Percentiles rank a stretch among this genome's conserved stretches.
phyloP scores from a whole-genome alignment of 139 green algal genomes.

The Bryopsis sp. region DNA sequence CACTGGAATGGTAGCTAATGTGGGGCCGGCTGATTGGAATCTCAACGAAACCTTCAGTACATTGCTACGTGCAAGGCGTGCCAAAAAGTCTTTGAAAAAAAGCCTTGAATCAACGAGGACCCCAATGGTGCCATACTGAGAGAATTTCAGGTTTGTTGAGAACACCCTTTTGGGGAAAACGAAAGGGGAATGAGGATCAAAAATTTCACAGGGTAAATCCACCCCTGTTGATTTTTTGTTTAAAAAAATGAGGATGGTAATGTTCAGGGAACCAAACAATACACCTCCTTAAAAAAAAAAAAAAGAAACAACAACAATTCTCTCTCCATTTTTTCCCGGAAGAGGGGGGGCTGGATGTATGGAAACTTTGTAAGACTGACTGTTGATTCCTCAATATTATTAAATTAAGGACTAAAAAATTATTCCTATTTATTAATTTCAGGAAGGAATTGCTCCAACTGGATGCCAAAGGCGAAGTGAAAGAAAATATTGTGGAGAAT shows the following conservation, averaged over 20 bases:
- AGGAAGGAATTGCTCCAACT: slow-evolving; percentile 77
- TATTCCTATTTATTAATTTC: slow-evolving; percentile 9
- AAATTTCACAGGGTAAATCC: no score
- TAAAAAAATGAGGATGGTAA: no score
- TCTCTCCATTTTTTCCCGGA: not conserved
- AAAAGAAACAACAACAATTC: not conserved
- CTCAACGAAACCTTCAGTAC: slow-evolving; percentile 75
- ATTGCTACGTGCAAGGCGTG: slow-evolving; percentile 65
- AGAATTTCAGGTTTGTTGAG: slow-evolving; percentile 70
- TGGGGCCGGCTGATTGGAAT: slow-evolving; percentile 74
- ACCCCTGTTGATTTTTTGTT: no score
- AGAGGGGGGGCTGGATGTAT: not conserved
- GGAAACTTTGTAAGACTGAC: slow-evolving; percentile 7
- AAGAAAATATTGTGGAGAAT: not conserved
- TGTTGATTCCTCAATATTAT: not conserved
- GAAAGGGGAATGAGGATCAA: no score
- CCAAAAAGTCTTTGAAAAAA: slow-evolving; percentile 87
- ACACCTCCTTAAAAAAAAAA: no score
- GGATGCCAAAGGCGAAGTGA: slow-evolving; percentile 23
- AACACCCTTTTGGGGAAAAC: no score
- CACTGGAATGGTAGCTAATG: slow-evolving; percentile 74
- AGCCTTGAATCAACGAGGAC: slow-evolving; percentile 76
- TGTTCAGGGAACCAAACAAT: no score
- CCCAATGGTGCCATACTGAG: slow-evolving; percentile 78
- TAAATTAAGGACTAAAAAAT: no score